Base-by-base conservation (phyloP, 2,329 filamentous ascomycete genomes). In the Colletotrichum paranaense region DNA sequence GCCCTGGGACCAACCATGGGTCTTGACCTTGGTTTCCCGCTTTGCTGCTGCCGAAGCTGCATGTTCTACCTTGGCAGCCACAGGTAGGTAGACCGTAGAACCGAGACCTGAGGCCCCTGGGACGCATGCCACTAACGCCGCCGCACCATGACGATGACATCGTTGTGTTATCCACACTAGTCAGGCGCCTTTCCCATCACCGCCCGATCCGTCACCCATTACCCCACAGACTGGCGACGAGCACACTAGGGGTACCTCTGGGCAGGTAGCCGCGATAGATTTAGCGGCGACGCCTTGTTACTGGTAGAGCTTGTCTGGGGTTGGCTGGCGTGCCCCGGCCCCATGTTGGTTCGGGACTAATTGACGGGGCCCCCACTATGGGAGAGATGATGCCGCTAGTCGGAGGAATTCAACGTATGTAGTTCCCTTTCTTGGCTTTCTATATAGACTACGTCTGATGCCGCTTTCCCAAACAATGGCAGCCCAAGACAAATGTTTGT, bases 121-220 rank as follows among this genome's bases (percentile, higher is more conserved):
- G 38, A 42, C 38, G 38, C 16, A 42, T 16, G 38, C 12, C 24
- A n/a, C 38, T 22, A 35, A 59, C 60, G 42, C 67, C 35, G 66
- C 59, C 55, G 69, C 69, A 59, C 69, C 65, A 63, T 55, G 52
- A 22, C 65, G 42, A 72, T 68, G 69, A 72, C 65, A 68, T 72
- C 52, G 58, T 53, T 35, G 7, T 52, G 53, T 56, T 64, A 69
- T 56, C 70, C 70, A 65, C 70, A 57, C 55, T 32, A 22, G 46
- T 64, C 35, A 32, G 24, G 53, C 16, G 38, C 38, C 6, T 32
- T 32, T 49, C 30, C 35, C 59, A 49, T 7, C 42, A 49, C 19
- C 42, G 11, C 42, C 8, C 1, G 16, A n/a, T 49, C 19, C 42
- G 19, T 22, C 42, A 22, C 4, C 2, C 42, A 9, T 49, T 49